Evolutionary conservation across 352 stramenopile genomes (phyloP), one percentile per base, ranked within the genome.

Genomic region (Globisporangium ultimum): DNA sequence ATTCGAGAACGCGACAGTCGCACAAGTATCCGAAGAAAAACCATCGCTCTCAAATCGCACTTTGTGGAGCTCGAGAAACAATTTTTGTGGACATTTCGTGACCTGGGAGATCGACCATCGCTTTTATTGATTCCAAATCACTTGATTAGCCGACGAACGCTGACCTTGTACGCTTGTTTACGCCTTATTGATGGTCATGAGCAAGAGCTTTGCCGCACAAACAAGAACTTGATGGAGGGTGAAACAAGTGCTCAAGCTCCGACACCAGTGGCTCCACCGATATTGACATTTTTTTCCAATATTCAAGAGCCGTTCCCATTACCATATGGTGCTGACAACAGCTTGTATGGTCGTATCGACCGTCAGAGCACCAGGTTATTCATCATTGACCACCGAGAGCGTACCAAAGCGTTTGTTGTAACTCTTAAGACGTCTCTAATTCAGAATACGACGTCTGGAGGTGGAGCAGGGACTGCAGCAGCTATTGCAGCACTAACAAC

Each of bases 41-140:
- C 70, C 18, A 67, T 70, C 21, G 21, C 55, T 4, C 55, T 60
- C 17, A 69, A 71, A 22, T 55, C 60, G 0, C 68, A 83, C 34
- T 74, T 71, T 41, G 66, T 76, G 28, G 67, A 84, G 53, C 47
- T 77, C 22, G 71, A 81, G 34, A 66, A 76, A 52, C 70, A 81
- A 32, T 68, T 62, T 14, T 60, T 74, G 15, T 88, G 75, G 78
- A 78, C 70, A 2, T 83, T 83, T 18, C 66, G 64, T 1, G 65
- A 61, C 22, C 68, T 82, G 20, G 67, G 58, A 3, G 66, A 40
- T 17, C 61, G 46, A 0, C 69, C 75, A 12, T 76, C 70, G 15
- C 43, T 88, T 4, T 12, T 88, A 0, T 24, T 84, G 24, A 54
- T 83, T 20, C 78, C 76, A 1, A 80, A 57, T n/a, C 58, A 65